A percentile compares a stretch with the other conserved stretches of the same genome.
These are phyloP conservation scores for Rhizoclosmatium globosum DNA, from an alignment of 192 early-diverging fungal species.

Conservation along the genomic window DNA sequence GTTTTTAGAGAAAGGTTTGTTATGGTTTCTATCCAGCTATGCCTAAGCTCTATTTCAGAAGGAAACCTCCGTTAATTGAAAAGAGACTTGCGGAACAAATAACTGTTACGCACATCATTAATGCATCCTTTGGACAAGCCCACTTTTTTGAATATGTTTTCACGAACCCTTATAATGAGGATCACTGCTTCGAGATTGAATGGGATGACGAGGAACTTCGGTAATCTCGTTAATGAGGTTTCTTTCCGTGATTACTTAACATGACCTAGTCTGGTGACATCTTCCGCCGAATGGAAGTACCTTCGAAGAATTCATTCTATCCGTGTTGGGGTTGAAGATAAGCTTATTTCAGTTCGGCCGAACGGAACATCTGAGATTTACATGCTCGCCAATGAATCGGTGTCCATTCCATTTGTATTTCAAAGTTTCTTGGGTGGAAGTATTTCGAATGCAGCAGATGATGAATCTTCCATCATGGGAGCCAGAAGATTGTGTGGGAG, in stretches of 20 bases:
- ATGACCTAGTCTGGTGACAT: constrained; percentile 37
- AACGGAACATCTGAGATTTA: constrained; percentile 37
- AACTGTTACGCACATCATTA: constrained; percentile 45
- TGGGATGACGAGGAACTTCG: constrained; percentile 58
- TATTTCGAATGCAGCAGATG: constrained; percentile 23
- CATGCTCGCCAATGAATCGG: constrained; percentile 45
- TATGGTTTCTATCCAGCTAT: constrained; percentile 2
- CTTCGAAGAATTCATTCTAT: constrained; percentile 41
- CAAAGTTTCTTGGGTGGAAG: constrained; percentile 51
- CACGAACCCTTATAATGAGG: constrained; percentile 52
- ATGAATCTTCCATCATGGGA: constrained; percentile 17
- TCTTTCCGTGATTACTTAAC: neutral
- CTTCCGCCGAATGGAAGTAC: constrained; percentile 47
- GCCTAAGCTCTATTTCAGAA: constrained; percentile 5
- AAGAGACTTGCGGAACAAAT: constrained; percentile 41
- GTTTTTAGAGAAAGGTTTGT: constrained; percentile 47
- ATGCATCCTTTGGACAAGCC: constrained; percentile 53
- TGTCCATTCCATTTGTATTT: constrained; percentile 56
- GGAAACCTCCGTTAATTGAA: constrained; percentile 37
- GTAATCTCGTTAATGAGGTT: constrained; percentile 6
- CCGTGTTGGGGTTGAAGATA: constrained; percentile 41
- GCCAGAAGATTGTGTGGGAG: constrained; percentile 2
- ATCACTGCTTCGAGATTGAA: constrained; percentile 50
- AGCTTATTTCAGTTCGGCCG: constrained; percentile 27
- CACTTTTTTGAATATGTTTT: constrained; percentile 53